Evolutionary conservation across 345 rosid species (phyloP), one percentile per base, ranked within the genome.

Genomic region (Passiflora organensis): DNA sequence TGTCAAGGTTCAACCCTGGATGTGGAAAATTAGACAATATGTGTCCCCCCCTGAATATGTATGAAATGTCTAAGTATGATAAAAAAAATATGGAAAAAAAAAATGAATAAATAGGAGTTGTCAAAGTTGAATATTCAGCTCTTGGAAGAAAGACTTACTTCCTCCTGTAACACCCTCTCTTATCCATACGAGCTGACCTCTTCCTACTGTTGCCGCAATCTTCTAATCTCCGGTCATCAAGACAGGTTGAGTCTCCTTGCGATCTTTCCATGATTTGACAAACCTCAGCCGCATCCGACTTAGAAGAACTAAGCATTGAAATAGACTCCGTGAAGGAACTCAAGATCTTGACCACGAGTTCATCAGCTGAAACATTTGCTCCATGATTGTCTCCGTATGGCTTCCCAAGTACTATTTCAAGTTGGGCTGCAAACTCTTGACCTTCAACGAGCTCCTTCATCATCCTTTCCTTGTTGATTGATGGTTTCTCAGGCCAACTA

Each of bases 131-230:
- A 32, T 36, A 17, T 15, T 32, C 10, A 17, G 14, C 1, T 2
- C 13, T 8, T 1, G 13, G 2, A 22, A 6, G 16, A 9, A 25
- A 25, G 43, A 23, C 78, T 65, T 76, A 87, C 97, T 79, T 81
- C 76, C 97, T 83, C 72, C 85, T 87, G 80, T 91, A 78, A 68
- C 80, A 76, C 2, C 96, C 97, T 54, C 96, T 79, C 65, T 48
- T 78, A 18, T 71, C 82, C 67, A 69, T 76, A 38, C 23, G 13
- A 46, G 59, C 54, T 28, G 57, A 36, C 28, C 65, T 79, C 74
- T 79, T 87, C 67, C 58, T 74, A 64, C 81, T 76, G 64, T 75
- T 74, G 6, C 84, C 79, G 58, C 83, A 86, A 61, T 80, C 81
- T 39, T 77, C 82, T 53, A 69, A 69, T 55, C 70, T 69, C 58